These are phyloP conservation scores for Cinchona pubescens DNA, from an alignment of 257 asterid genomes.

Conservation along the genomic window DNA sequence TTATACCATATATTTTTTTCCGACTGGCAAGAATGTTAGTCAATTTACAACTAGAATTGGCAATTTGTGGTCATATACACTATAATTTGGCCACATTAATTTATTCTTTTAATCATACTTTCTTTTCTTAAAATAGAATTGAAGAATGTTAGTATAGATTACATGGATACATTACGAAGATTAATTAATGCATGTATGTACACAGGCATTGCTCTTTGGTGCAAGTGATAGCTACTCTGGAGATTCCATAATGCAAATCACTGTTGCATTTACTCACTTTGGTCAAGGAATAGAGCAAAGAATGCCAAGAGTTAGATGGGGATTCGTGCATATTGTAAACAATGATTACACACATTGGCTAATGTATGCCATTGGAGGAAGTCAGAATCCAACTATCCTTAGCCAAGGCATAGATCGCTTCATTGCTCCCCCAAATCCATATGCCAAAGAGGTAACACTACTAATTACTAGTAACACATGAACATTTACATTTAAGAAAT, in stretches of 20 bases:
- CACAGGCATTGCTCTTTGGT: slow-evolving; percentile 34
- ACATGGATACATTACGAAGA: background rate
- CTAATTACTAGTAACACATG: background rate
- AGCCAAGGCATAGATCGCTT: slow-evolving; percentile 42
- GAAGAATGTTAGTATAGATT: background rate
- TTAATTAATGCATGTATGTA: slow-evolving; percentile 11
- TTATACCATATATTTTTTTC: too few species aligned
- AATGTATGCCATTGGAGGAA: slow-evolving; percentile 44
- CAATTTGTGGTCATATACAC: too few species aligned
- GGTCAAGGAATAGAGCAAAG: slow-evolving; percentile 36
- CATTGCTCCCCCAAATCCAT: slow-evolving; percentile 43
- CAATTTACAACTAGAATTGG: too few species aligned
- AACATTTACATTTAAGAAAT: too few species aligned
- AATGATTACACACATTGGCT: slow-evolving; percentile 37
- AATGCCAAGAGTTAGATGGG: slow-evolving; percentile 40
- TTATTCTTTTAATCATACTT: background rate
- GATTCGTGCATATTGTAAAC: slow-evolving; percentile 33
- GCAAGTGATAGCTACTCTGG: slow-evolving; percentile 24
- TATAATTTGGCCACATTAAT: too few species aligned
- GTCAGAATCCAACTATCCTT: slow-evolving; percentile 34
- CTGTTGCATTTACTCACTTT: slow-evolving; percentile 36
- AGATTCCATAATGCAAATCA: slow-evolving; percentile 29
- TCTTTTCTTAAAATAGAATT: background rate
- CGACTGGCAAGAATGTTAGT: too few species aligned
- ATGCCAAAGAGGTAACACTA: slow-evolving; percentile 56